phyloP scores from a whole-genome alignment of 2,329 filamentous ascomycete species.

The Endoconidiophora laricicola region DNA sequence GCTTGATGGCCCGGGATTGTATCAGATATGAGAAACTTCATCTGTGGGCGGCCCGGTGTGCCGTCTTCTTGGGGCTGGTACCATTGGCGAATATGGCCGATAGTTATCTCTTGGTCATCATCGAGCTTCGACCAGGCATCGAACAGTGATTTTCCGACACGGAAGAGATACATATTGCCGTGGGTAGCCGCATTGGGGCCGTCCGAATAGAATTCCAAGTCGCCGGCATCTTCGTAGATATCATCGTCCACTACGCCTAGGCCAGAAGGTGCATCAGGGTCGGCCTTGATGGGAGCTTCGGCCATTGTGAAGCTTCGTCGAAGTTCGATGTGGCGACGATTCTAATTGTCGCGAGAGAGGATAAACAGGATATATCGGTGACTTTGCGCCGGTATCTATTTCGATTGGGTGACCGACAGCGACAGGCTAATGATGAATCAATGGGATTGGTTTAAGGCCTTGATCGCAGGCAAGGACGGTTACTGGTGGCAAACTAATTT shows the following conservation, averaged over 20 bases:
- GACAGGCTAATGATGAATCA: no score
- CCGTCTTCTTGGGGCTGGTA: slow-evolving; percentile 26
- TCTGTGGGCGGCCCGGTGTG: slow-evolving; percentile 20
- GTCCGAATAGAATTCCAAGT: slow-evolving; percentile 37
- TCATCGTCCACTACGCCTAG: slow-evolving; percentile 43
- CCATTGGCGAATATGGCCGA: slow-evolving; percentile 56
- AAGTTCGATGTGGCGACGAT: no score
- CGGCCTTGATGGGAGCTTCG: slow-evolving; percentile 27
- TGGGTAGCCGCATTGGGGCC: slow-evolving; percentile 21
- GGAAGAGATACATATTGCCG: slow-evolving; percentile 48
- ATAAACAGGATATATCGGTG: no score
- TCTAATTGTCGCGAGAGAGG: no score
- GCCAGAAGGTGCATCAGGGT: slow-evolving; percentile 25
- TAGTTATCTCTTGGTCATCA: slow-evolving; percentile 65
- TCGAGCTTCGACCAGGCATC: slow-evolving; percentile 58
- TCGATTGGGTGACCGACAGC: no score
- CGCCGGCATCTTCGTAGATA: slow-evolving; percentile 43
- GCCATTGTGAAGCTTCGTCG: slow-evolving; percentile 3
- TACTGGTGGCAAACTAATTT: no score
- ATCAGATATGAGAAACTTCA: slow-evolving; percentile 51
- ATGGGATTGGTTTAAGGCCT: no score
- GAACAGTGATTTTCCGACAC: slow-evolving; percentile 67
- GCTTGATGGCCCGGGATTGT: slow-evolving; percentile 50
- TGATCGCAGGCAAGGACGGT: no score
- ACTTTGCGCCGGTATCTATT: no score